These are phyloP conservation scores for Fusarium citri DNA, from an alignment of 2,329 filamentous ascomycete species.

Conservation along the genomic window DNA sequence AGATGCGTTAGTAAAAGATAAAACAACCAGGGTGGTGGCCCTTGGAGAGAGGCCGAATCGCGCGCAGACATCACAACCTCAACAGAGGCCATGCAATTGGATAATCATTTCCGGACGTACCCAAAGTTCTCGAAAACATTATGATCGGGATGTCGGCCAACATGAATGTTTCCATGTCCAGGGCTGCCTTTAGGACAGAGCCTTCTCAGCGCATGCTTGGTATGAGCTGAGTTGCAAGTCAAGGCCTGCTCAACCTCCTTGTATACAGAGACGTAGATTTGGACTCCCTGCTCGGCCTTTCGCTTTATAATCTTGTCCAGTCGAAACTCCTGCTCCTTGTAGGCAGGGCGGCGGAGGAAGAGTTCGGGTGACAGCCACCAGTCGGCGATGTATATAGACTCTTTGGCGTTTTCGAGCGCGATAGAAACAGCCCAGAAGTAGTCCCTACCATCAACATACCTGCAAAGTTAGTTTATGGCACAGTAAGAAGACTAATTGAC, in stretches of 20 bases:
- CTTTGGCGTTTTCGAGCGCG: conserved; percentile 88
- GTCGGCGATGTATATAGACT: conserved; percentile 94
- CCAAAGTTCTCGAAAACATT: conserved; percentile 91
- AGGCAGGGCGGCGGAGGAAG: conserved; percentile 86
- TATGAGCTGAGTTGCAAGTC: conserved; percentile 93
- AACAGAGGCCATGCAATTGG: not conserved
- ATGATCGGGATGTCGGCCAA: conserved; percentile 94
- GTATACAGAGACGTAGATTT: conserved; percentile 94
- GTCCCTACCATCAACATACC: conserved; percentile 82
- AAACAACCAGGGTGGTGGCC: not conserved
- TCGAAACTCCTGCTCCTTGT: conserved; percentile 84
- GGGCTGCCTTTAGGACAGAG: conserved; percentile 85
- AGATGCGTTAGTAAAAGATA: not conserved
- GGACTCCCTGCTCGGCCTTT: conserved; percentile 89
- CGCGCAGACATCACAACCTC: not conserved
- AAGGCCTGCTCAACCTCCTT: conserved; percentile 85
- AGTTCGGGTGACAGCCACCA: conserved; percentile 97
- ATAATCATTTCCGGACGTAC: conserved; percentile 50
- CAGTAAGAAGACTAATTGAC: not conserved
- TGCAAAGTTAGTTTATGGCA: not conserved
- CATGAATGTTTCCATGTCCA: conserved; percentile 87
- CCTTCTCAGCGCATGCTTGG: conserved; percentile 70
- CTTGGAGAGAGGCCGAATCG: not conserved
- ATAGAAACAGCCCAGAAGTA: conserved; percentile 95
- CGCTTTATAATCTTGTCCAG: conserved; percentile 89